Base-by-base conservation (phyloP, 345 rosid genomes). In the Dipteronia sinensis region DNA sequence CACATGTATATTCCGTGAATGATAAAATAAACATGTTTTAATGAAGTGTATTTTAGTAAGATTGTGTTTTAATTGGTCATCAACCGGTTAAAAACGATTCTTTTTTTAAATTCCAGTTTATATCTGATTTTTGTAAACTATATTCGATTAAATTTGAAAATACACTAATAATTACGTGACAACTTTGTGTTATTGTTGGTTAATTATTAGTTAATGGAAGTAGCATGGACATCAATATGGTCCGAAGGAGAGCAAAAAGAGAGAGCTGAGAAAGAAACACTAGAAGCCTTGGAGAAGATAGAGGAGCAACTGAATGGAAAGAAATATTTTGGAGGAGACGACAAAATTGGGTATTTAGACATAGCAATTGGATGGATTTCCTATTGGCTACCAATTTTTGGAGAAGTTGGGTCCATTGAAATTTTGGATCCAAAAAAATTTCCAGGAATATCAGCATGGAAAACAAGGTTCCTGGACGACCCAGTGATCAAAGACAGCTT, bases 311-410 rank as follows among this genome's bases (percentile, higher is more conserved):
- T 87, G 1, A 31, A 79, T 51, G 83, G 76, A 38, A 84, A 82
- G 47, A 65, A 44, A 47, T 77, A 74, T 51, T 80, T 79, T 25
- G 85, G 82, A 59, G 85, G 82, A 59, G 85, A 74, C 29, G 67
- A 80, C 22, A 65, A 2, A 38, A 78, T 88, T 44, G 89, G 88
- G 47, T 84, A 74, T 65, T 11, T 79, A 78, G 86, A 88, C 71
- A 69, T 88, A n/a, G 79, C 62, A 2, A 0, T 78, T 25, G 87
- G 82, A 10, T 79, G 86, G 83, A 66, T 83, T 4, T 27, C 77
- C n/a, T 42, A 73, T 61, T 62, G 71, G 85, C 68, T 83, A 55
- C 88, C 84, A 25, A 55, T 82, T 5, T 84, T n/a, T n/a, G 87
- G 79, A 49, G 84, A 83, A 80, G 53, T 80, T 17, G 84, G 83